phyloP scores from a whole-genome alignment of 2,329 filamentous ascomycete species.

The Dothistroma pini region DNA sequence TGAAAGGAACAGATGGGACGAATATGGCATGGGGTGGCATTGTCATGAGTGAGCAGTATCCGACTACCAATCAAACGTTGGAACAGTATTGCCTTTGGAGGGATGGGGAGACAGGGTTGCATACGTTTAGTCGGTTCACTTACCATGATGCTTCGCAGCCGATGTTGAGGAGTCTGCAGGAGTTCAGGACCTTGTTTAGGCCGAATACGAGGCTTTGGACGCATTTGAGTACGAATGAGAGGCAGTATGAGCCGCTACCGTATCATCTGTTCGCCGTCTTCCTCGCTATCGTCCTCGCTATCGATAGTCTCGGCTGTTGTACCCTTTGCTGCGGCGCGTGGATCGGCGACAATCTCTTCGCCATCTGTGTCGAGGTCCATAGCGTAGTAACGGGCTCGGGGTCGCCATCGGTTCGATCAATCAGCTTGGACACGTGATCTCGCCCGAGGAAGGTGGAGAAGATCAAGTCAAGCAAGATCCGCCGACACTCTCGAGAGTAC shows the following conservation, averaged over 20 bases:
- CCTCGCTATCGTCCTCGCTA: slow-evolving; percentile 37
- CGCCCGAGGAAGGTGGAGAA: too few relatives aligned
- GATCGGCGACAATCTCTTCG: too few relatives aligned
- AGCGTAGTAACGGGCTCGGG: too few relatives aligned
- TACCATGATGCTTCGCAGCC: slow-evolving; percentile 58
- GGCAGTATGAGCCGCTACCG: slow-evolving; percentile 54
- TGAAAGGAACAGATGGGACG: slow-evolving; percentile 50
- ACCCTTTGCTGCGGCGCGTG: too few relatives aligned
- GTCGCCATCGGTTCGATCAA: too few relatives aligned
- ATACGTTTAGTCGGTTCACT: slow-evolving; percentile 57
- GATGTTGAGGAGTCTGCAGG: slow-evolving; percentile 56
- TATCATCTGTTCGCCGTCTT: slow-evolving; percentile 41
- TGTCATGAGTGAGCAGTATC: slow-evolving; percentile 57
- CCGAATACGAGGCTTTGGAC: slow-evolving; percentile 60
- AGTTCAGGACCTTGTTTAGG: slow-evolving; percentile 59
- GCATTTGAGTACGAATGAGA: slow-evolving; percentile 56
- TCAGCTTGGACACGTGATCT: too few relatives aligned
- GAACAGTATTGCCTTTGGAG: slow-evolving; percentile 64
- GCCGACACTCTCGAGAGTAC: too few relatives aligned
- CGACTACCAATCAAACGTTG: slow-evolving; percentile 55
- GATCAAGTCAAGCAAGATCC: too few relatives aligned
- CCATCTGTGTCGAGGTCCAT: too few relatives aligned
- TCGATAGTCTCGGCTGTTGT: too few relatives aligned
- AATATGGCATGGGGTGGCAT: slow-evolving; percentile 56
- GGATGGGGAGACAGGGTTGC: slow-evolving; percentile 60